phyloP scores from a whole-genome alignment of 495 filamentous ascomycete genomes.

The Lasiosphaeria ovina region DNA sequence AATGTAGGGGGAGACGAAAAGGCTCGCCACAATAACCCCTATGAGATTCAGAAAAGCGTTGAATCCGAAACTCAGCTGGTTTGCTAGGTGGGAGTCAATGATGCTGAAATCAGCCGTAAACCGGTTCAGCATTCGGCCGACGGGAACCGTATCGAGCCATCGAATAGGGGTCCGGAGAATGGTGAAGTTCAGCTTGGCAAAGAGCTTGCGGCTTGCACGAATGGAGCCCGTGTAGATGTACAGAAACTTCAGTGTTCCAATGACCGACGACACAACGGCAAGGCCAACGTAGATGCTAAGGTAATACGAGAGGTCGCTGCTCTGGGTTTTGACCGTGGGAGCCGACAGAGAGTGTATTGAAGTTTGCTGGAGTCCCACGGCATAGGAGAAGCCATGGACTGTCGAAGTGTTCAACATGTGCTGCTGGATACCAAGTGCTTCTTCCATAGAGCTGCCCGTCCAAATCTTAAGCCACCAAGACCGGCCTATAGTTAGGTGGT shows the following conservation, averaged over 20 bases:
- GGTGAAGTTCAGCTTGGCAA: slow-evolving; percentile 59
- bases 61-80: slow-evolving; percentile 56
- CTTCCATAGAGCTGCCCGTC: slow-evolving; percentile 49
- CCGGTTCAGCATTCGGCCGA: slow-evolving; percentile 75
- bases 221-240: slow-evolving; percentile 60
- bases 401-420: slow-evolving; percentile 13
- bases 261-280: slow-evolving; percentile 53
- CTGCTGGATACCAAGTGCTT: slow-evolving; percentile 16
- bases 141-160: slow-evolving; percentile 80
- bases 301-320: slow-evolving; percentile 54
- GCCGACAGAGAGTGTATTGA: slow-evolving; percentile 30
- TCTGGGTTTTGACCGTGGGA: slow-evolving; percentile 20
- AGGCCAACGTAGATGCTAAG: slow-evolving; percentile 65
- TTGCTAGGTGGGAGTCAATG: slow-evolving; percentile 63
- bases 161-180: slow-evolving; percentile 68
- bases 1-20: slow-evolving; percentile 63
- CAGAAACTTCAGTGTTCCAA: slow-evolving; percentile 57
- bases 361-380: slow-evolving; percentile 39
- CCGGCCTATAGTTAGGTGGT: slow-evolving; percentile 27
- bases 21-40: slow-evolving; percentile 58
- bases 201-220: slow-evolving; percentile 62
- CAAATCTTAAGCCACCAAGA: slow-evolving; percentile 73
- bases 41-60: slow-evolving; percentile 52
- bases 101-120: slow-evolving; percentile 76
- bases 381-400: slow-evolving; percentile 34